Conservation (phyloP, 2,329 filamentous ascomycete species). For the Nemania sp. region DNA sequence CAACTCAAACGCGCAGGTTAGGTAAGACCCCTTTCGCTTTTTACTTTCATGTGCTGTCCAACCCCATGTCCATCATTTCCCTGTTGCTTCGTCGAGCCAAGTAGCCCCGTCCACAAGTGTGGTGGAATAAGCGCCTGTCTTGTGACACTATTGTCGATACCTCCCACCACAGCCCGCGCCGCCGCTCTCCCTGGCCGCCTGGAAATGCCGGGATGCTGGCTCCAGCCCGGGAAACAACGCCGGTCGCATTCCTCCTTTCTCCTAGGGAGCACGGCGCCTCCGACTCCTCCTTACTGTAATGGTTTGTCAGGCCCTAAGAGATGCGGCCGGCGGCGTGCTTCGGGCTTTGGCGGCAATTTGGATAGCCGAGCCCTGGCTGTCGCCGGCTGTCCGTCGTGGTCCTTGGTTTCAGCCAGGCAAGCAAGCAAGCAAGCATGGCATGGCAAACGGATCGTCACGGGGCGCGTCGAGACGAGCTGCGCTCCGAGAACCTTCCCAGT, state of each 20-base stretch:
- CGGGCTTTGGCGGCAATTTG: conserved; percentile 16
- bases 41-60: conserved; percentile 28
- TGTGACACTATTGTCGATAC: conserved; percentile 34
- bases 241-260: conserved; percentile 22
- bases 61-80: conserved; percentile 12
- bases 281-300: conserved; percentile 6
- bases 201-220: conserved; percentile 30
- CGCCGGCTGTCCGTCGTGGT: conserved; percentile 16
- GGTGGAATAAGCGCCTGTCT: conserved; percentile 35
- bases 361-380: conserved; percentile 22
- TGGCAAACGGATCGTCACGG: conserved; percentile 7
- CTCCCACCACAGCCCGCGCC: conserved; percentile 29
- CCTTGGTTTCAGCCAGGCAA: conserved; percentile 11
- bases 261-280: conserved; percentile 11
- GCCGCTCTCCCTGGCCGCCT: conserved; percentile 23
- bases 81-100: conserved; percentile 11
- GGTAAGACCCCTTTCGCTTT: conserved; percentile 34
- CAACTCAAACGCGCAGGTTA: conserved; percentile 36
- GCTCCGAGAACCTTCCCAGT: conserved; percentile 9
- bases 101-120: conserved; percentile 30
- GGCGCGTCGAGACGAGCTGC: conserved; percentile 15
- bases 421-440: too few relatives aligned
- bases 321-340: conserved; percentile 22
- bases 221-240: conserved; percentile 26
- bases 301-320: conserved; percentile 8